Percentiles rank a stretch among this genome's conserved stretches.
phyloP scores from a whole-genome alignment of 192 early-diverging fungal species.

The Neocallimastix lanati region DNA sequence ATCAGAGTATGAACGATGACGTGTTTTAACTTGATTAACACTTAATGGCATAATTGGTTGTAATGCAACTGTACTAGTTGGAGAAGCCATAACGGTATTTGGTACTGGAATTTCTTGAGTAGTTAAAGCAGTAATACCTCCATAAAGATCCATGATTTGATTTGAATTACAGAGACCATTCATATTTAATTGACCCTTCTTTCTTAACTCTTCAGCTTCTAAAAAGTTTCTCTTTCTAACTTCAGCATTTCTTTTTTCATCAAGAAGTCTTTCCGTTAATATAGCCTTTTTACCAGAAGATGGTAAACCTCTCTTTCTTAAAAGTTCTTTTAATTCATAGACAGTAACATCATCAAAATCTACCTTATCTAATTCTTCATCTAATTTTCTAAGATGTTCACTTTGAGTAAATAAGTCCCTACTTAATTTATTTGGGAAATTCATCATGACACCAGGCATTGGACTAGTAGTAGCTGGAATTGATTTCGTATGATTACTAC shows the following conservation, averaged over 20 bases:
- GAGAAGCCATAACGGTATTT: not conserved
- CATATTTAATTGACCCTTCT: not conserved
- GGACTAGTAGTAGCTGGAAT: not conserved
- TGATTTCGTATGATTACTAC: not conserved
- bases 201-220: not conserved
- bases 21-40: not conserved
- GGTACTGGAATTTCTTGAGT: not conserved
- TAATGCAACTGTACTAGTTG: not conserved
- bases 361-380: conserved; percentile 38
- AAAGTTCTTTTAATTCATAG: conserved; percentile 50
- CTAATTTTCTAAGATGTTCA: conserved; percentile 12
- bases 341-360: conserved; percentile 63
- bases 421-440: not conserved
- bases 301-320: conserved; percentile 43
- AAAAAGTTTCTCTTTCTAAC: not conserved
- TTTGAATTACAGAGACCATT: not conserved
- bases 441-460: too few species aligned
- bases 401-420: not conserved
- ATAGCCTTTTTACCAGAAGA: conserved; percentile 53
- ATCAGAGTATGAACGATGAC: not conserved
- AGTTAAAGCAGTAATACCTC: not conserved
- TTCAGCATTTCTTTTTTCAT: conserved; percentile 20
- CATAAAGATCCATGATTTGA: not conserved
- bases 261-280: conserved; percentile 40
- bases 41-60: not conserved